Evolutionary conservation across 257 asterid species (phyloP), one percentile per base, ranked within the genome.

Genomic region (Linaria vulgaris): DNA sequence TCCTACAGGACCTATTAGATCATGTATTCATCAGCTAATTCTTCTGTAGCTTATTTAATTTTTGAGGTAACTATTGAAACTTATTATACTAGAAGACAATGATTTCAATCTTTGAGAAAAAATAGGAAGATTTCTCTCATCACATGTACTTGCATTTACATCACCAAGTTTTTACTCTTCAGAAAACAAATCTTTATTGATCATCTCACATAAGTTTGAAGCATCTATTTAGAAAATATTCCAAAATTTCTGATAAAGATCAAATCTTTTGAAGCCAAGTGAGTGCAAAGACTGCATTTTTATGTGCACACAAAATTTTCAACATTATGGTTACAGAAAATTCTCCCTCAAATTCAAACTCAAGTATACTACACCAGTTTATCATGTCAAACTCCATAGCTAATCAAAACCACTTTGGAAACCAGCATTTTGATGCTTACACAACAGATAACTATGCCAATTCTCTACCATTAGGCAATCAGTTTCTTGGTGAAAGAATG

Each of bases 291-390:
- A 17, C n/a, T 11, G 10, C 25, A 37, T 10, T n/a, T n/a, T 12
- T 57, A 9, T 1, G 13, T 25, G 20, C 19, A 3, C n/a, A 21
- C 44, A n/a, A 19, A 16, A 0, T 16, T 22, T 65, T 22, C 16
- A 30, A 14, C 41, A 62, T 7, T 10, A 88, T 88, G 96, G 91
- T 86, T 53, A 86, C 95, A 9, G 76, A 86, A 66, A 85, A 80
- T 23, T 77, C 94, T 6, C 69, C 82, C 3, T 65, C 95, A 20
- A 73, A 81, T 67, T 68, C 95, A 27, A 72, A 67, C 47, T 76
- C 88, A 58, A 88, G 82, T 68, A 78, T 78, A 53, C 76, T 86
- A 3, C 88, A 79, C 66, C 95, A 85, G 16, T 88, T 88, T 58
- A 79, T 80, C 4, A 60, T 76, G 57, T 71, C 88, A 64, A 61